phyloP scores from a whole-genome alignment of 2,329 filamentous ascomycete genomes.

The Herpotrichia juniperi region DNA sequence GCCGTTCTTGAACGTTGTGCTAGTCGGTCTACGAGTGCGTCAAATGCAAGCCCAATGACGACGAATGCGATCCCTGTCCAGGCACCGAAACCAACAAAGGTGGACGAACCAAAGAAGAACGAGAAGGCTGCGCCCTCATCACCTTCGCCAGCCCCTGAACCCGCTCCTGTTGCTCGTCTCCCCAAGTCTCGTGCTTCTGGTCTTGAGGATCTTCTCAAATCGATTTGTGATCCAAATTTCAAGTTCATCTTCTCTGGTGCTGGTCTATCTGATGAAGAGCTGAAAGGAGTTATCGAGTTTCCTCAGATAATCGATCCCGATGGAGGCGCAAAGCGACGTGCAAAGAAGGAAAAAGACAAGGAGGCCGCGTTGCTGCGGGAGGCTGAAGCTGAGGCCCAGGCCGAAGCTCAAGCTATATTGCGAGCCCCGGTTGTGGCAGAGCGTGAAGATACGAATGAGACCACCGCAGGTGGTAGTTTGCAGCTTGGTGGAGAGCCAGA shows the following conservation, averaged over 20 bases:
- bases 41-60: conserved; percentile 79
- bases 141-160: conserved; percentile 34
- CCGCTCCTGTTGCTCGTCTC: conserved; percentile 18
- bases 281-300: conserved; percentile 61
- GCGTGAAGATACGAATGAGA: conserved; percentile 78
- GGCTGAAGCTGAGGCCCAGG: conserved; percentile 50
- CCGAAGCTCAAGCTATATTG: conserved; percentile 59
- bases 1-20: conserved; percentile 72
- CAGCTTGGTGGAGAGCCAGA: conserved; percentile 94
- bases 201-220: conserved; percentile 47
- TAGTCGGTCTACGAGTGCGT: conserved; percentile 81
- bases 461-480: conserved; percentile 71
- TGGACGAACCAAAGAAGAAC: conserved; percentile 37
- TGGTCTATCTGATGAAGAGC: conserved; percentile 50
- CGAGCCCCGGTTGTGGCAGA: conserved; percentile 48
- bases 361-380: conserved; percentile 52
- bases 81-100: conserved; percentile 33
- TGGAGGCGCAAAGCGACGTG: conserved; percentile 81
- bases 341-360: conserved; percentile 71
- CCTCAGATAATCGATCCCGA: conserved; percentile 83
- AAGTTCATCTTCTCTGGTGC: conserved; percentile 59
- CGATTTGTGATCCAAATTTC: conserved; percentile 53
- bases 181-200: conserved; percentile 27
- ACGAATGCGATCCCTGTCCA: conserved; percentile 52
- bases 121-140: conserved; percentile 30